phyloP scores from a whole-genome alignment of 2,329 filamentous ascomycete genomes.

The Volutella citrinella region DNA sequence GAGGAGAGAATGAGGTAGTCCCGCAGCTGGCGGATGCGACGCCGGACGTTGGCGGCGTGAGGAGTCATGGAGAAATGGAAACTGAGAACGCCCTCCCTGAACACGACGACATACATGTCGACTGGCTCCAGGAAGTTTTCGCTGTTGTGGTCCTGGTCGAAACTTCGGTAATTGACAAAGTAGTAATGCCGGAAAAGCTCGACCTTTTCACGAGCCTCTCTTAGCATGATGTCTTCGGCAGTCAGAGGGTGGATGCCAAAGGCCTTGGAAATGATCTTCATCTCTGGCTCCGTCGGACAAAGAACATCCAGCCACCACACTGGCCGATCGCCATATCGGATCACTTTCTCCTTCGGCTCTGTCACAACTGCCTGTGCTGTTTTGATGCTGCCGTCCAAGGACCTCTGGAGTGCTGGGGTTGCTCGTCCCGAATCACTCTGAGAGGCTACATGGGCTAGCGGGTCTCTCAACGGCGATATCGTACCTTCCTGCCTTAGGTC shows the following conservation, averaged over 20 bases:
- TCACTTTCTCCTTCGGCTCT: constrained; percentile 37
- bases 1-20: constrained; percentile 91
- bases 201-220: constrained; percentile 96
- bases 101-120: constrained; percentile 97
- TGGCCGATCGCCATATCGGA: constrained; percentile 74
- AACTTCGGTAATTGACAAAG: constrained; percentile 97
- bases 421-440: constrained; percentile 40
- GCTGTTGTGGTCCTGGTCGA: constrained; percentile 88
- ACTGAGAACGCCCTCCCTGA: constrained; percentile 89
- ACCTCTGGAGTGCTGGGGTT: constrained; percentile 46
- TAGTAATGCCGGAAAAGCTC: constrained; percentile 98
- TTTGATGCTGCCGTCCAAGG: constrained; percentile 26
- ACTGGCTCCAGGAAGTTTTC: constrained; percentile 92
- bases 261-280: constrained; percentile 87
- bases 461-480: constrained; percentile 28
- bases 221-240: constrained; percentile 93
- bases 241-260: constrained; percentile 97
- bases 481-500: constrained; percentile 19
- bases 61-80: constrained; percentile 98
- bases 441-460: constrained; percentile 28
- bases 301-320: constrained; percentile 97
- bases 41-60: constrained; percentile 91
- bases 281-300: constrained; percentile 87
- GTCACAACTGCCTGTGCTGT: constrained; percentile 15
- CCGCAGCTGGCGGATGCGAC: constrained; percentile 86